phyloP scores from a whole-genome alignment of 371 early-diverging fungal species.

The Gilbertella persicaria region DNA sequence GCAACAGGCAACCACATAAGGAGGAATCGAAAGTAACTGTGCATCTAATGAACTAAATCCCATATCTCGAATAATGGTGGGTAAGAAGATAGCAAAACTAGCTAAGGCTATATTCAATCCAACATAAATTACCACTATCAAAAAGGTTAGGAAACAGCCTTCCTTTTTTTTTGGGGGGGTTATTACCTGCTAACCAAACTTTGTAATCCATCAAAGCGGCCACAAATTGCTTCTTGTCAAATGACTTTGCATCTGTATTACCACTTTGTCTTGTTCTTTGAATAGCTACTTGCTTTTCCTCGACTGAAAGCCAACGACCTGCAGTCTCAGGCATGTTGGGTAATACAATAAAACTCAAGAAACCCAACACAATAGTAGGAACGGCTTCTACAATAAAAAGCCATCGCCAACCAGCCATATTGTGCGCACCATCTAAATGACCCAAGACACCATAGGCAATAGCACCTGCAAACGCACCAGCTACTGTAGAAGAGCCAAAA shows the following conservation, averaged over 20 bases:
- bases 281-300: slow-evolving; percentile 39
- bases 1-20: slow-evolving; percentile 35
- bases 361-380: slow-evolving; percentile 55
- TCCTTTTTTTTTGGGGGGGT: too few species aligned
- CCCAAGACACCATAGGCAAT: slow-evolving; percentile 42
- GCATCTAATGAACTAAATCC: slow-evolving; percentile 36
- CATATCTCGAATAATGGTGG: slow-evolving; percentile 43
- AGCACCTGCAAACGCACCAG: slow-evolving; percentile 53
- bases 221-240: slow-evolving; percentile 41
- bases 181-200: slow-evolving; percentile 40
- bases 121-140: slow-evolving; percentile 43
- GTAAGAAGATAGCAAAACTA: slow-evolving; percentile 42
- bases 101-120: slow-evolving; percentile 41
- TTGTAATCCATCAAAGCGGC: slow-evolving; percentile 37
- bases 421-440: slow-evolving; percentile 33
- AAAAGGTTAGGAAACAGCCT: too few species aligned
- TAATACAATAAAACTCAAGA: slow-evolving; percentile 37
- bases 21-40: slow-evolving; percentile 42
- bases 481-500: slow-evolving; percentile 44
- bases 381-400: slow-evolving; percentile 64
- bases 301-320: slow-evolving; percentile 34
- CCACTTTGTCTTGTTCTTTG: slow-evolving; percentile 28
- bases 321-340: slow-evolving; percentile 45
- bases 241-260: slow-evolving; percentile 29
- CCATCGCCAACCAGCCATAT: slow-evolving; percentile 47